phyloP scores from a whole-genome alignment of 306 rosid genomes.

The Vigna mungo region DNA sequence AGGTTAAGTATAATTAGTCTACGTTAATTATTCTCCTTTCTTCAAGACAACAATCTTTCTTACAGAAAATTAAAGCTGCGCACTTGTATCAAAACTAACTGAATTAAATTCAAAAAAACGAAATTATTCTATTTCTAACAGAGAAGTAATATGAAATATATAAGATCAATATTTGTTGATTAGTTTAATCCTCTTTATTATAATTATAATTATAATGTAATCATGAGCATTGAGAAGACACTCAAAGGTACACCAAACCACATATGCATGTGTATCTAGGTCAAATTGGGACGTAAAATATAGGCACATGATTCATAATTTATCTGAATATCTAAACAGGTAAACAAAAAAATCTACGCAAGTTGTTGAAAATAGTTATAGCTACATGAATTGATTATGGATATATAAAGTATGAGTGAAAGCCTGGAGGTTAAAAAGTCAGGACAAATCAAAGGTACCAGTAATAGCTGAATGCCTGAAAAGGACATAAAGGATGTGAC shows the following conservation, averaged over 20 bases:
- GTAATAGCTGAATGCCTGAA: conserved; percentile 47
- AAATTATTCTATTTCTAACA: neutral
- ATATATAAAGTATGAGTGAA: conserved; percentile 34
- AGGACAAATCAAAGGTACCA: conserved; percentile 38
- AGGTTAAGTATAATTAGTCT: too few relatives aligned
- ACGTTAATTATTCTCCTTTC: too few relatives aligned
- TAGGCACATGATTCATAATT: conserved; percentile 43
- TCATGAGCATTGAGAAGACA: neutral
- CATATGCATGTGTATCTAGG: conserved; percentile 22
- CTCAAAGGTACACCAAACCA: conserved; percentile 29
- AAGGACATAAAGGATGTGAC: conserved; percentile 60
- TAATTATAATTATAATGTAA: neutral
- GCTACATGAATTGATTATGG: conserved; percentile 3
- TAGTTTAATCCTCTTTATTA: neutral
- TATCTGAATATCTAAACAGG: conserved; percentile 50
- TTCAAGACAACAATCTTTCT: too few relatives aligned
- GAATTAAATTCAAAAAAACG: neutral
- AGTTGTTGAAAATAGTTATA: conserved; percentile 49
- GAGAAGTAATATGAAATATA: neutral
- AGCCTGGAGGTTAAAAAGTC: conserved; percentile 40
- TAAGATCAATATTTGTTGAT: neutral
- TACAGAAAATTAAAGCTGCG: neutral
- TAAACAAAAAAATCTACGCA: conserved; percentile 48
- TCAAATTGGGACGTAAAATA: conserved; percentile 46
- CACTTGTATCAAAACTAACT: neutral